Base-by-base conservation (phyloP, 345 rosid genomes). In the Syzygium aqueum region DNA sequence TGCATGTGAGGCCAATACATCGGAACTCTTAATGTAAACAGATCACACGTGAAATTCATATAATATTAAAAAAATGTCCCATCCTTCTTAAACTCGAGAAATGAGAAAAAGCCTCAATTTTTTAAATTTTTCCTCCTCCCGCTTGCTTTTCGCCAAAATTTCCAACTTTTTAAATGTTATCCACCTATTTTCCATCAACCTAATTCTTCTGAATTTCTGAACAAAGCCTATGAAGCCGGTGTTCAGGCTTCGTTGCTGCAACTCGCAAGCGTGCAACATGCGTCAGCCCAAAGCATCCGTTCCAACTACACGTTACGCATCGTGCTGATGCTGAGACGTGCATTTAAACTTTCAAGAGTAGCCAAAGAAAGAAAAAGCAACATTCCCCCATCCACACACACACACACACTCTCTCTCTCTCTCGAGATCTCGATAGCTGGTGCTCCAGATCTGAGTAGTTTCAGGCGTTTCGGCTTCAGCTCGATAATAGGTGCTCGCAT, bases 401-500 rank as follows among this genome's bases (percentile, higher is more conserved):
- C 19, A 4, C 40, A 7, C 16, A 6, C 40, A 14, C 5, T 65
- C 77, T 30, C 37, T 67, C 43, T 67, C 23, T 67, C 12, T 30
- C 43, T 65, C 12, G 30, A 22, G 16, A 46, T 33, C 78, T 61
- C 67, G 12, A 15, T 67, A 30, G 46, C 23, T 40, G 80, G 80
- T 33, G 49, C 80, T 73, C 80, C 80, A 73, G 80, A 73, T 73
- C 49, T 73, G 80, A 73, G 49, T 9, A 4, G 22, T 22, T 49
- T 7, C 46, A 13, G 49, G 25, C 25, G 80, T 5, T 33, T 73
- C 80, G 0, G 80, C 49, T 73, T 73, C 49, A 73, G 80, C 14
- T 33, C 49, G 50, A 86, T 21, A 17, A 90, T 92, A 94, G 94
- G 13, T 87, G 67, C 89, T 46, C 87, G 93, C 85, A 85, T 90